Conservation (phyloP, 1,139 yeast genomes). For the Taiozyma sp. region DNA sequence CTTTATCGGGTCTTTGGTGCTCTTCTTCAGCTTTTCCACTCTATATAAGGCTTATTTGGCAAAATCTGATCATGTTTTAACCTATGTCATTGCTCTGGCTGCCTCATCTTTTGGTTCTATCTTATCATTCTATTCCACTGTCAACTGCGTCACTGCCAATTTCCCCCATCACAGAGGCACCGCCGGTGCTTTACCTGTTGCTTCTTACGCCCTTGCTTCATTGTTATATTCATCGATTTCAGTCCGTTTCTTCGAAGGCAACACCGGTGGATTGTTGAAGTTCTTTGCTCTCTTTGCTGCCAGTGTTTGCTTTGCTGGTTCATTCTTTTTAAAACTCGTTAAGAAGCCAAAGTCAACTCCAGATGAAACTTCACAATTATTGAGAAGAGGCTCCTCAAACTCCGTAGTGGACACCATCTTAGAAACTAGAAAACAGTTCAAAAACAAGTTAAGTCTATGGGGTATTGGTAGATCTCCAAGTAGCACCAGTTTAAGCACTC, state of each 20-base stretch:
- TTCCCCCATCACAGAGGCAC: constrained; percentile 68
- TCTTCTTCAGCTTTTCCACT: constrained; percentile 36
- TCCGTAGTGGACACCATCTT: constrained; percentile 7
- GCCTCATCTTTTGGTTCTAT: constrained; percentile 64
- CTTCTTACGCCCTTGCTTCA: constrained; percentile 50
- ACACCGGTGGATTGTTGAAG: constrained; percentile 36
- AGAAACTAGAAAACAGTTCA: constrained; percentile 16
- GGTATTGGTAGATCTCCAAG: constrained; percentile 24
- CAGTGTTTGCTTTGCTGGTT: constrained; percentile 26
- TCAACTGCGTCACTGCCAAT: constrained; percentile 66
- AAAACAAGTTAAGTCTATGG: constrained; percentile 22
- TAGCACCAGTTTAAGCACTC: constrained; percentile 12
- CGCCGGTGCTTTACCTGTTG: constrained; percentile 61
- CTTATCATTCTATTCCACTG: constrained; percentile 56
- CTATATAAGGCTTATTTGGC: constrained; percentile 32
- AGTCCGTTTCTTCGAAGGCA: constrained; percentile 38
- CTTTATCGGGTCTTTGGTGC: constrained; percentile 47
- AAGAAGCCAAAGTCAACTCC: constrained; percentile 9
- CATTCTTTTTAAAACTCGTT: constrained; percentile 25
- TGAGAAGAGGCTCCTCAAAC: constrained; percentile 7
- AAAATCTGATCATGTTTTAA: constrained; percentile 26
- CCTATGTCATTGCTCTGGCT: constrained; percentile 45
- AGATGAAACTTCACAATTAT: constrained; percentile 5
- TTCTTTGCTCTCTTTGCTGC: constrained; percentile 29
- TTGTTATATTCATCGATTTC: constrained; percentile 36